Evolutionary conservation across 768 basidiomycete genomes (phyloP), one percentile per base, ranked within the genome.

Genomic region (Psilocybe subaeruginosa): DNA sequence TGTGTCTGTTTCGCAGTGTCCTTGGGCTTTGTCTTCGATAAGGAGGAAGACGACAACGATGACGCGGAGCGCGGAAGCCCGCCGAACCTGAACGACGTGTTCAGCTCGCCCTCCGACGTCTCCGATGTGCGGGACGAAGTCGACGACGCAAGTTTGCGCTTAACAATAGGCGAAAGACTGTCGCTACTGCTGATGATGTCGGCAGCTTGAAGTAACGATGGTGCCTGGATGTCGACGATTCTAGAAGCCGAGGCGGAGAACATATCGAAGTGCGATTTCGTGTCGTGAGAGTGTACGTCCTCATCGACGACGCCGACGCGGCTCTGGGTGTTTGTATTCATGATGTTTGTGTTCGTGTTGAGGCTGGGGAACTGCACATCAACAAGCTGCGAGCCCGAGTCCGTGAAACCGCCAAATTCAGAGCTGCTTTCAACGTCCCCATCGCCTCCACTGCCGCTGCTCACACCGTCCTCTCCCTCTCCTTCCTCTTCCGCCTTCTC

Each of bases 51-150:
- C 9, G 69, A 50, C 8, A 68, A 63, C 0, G 73, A 69, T 4
- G 71, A 60, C 49, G 66, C 59, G 17, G 59, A 62, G 49, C 69
- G 66, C 4, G 76, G 76, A 8, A 76, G 66, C 23, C 90, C 90
- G 27, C 91, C 91, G 61, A 92, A 93, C 68, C 81, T 89, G 82
- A 93, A 93, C 19, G 85, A 82, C 7, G 76, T 81, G 63, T 92
- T 87, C 48, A 93, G 80, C 63, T 87, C 79, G 0, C 91, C 91
- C 61, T 89, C 79, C 0, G 89, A 89, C 2, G 80, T 80, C 62
- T 89, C 79, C 0, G 89, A 89, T 2, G 80, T 79, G 17, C 74
- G 79, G 23, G 81, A 80, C 3, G 49, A 61, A 46, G 58, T 58
- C 4, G 56, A 52, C 23, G 63, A 27, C 4, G 59, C 35, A 2